phyloP scores from a whole-genome alignment of 176 grass and related monocot genomes.

The Pontederia paniculata region DNA sequence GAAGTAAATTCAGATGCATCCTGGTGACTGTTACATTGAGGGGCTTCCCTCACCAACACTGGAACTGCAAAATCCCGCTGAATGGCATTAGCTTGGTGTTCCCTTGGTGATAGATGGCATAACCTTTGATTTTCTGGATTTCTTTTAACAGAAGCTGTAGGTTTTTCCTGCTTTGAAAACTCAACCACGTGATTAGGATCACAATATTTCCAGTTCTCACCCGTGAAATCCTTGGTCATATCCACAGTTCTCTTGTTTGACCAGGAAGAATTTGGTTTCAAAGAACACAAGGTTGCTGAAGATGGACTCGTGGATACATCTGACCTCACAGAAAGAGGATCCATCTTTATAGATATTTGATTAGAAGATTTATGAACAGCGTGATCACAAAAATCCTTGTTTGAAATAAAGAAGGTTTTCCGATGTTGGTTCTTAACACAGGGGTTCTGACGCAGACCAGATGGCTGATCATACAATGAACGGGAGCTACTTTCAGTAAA shows the following conservation, averaged over 20 bases:
- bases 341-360: slow-evolving; percentile 16
- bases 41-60: slow-evolving; percentile 33
- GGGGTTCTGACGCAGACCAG: slow-evolving; percentile 18
- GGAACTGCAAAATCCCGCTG: slow-evolving; percentile 33
- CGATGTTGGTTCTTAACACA: slow-evolving; percentile 21
- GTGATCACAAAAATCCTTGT: slow-evolving; percentile 26
- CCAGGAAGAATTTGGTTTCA: slow-evolving; percentile 6
- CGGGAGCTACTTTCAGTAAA: slow-evolving; percentile 16
- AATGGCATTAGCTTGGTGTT: slow-evolving; percentile 31
- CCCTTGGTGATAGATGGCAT: slow-evolving; percentile 45
- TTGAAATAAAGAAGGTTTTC: slow-evolving; percentile 25
- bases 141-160: slow-evolving; percentile 30
- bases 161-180: slow-evolving; percentile 38
- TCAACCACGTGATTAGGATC: slow-evolving; percentile 36
- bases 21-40: slow-evolving; percentile 35
- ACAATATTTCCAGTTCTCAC: slow-evolving; percentile 26
- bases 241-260: slow-evolving; percentile 7
- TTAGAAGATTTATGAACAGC: slow-evolving; percentile 18
- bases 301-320: slow-evolving; percentile 2
- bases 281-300: slow-evolving; percentile 14
- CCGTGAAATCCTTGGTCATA: slow-evolving; percentile 34
- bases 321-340: slow-evolving; percentile 21
- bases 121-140: slow-evolving; percentile 31
- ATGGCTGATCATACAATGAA: slow-evolving; percentile 24
- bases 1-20: slow-evolving; percentile 42